Base-by-base conservation (phyloP, 106 monocot species). In the Dendrobium officinale region DNA sequence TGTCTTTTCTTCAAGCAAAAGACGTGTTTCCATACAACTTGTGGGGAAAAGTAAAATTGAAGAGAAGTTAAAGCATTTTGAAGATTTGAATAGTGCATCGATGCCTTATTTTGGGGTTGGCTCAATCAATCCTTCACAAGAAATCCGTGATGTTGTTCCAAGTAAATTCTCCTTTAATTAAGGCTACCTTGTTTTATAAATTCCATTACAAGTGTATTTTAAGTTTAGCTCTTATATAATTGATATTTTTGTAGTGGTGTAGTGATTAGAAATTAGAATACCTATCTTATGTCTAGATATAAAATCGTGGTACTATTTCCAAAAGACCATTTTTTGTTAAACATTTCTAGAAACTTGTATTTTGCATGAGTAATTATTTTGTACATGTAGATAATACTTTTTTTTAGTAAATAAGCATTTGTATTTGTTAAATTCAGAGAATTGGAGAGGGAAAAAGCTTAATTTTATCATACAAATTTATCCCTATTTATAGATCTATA, bases 1-100 rank as follows among this genome's bases (percentile, higher is more conserved):
- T 85, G 98, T 95, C 77, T 82, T 87, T 77, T 99, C 98, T n/a
- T 80, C 87, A 59, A 89, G 91, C 73, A 88, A 90, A 56, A 91
- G 81, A 67, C 86, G 86, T 24, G 95, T 99, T 4, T 81, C 88
- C 0, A 83, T 99, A 64, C 83, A 99, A 75, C 80, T 99, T 45
- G 80, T 93, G 77, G 95, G 95, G 37, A 91, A 91, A 79, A 74
- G 89, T 79, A 93, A 88, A 80, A 81, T 91, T 82, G 84, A 88
- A 58, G 91, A 94, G 81, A 95, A 90, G 84, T 66, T 99, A 22
- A 91, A 87, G 55, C 58, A 85, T 40, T 82, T 93, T 61, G 86
- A 90, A 15, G 90, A 95, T 26, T 42, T 95, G 81, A 31, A 67
- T 42, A 59, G 86, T 85, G 90, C 79, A 29, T 87, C 89, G 3